phyloP scores from a whole-genome alignment of 2,329 filamentous ascomycete genomes.

The Hypoxylon sp. region DNA sequence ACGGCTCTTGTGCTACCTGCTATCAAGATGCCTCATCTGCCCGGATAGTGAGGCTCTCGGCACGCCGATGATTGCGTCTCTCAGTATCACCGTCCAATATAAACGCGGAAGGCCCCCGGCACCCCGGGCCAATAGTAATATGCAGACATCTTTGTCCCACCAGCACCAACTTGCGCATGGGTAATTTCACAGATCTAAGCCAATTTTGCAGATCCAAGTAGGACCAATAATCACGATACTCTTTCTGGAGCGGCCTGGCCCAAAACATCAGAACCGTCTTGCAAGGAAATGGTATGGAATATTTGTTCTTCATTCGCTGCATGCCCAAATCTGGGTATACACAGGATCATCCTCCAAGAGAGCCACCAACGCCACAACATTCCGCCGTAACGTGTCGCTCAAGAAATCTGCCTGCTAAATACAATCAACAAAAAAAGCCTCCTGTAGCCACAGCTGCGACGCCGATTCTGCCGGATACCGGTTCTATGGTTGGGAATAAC shows the following conservation, averaged over 20 bases:
- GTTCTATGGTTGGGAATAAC: slow-evolving; percentile 4
- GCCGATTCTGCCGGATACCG: background rate
- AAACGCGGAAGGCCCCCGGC: slow-evolving; percentile 5
- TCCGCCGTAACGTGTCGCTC: slow-evolving; percentile 18
- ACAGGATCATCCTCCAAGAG: slow-evolving; percentile 10
- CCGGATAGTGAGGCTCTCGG: slow-evolving; percentile 23
- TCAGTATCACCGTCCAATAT: slow-evolving; percentile 14
- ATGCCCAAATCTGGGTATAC: slow-evolving; percentile 11
- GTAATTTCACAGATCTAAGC: background rate
- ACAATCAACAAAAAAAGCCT: slow-evolving; percentile 12
- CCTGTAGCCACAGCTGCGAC: slow-evolving; percentile 15
- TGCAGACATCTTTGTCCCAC: slow-evolving; percentile 2
- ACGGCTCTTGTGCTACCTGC: background rate
- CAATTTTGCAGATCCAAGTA: background rate
- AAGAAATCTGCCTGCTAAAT: slow-evolving; percentile 13
- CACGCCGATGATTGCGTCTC: background rate
- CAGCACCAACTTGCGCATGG: background rate
- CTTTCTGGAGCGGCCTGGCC: background rate
- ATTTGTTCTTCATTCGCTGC: slow-evolving; percentile 26
- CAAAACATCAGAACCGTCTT: background rate
- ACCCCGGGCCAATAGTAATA: slow-evolving; percentile 21
- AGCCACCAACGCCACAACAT: slow-evolving; percentile 24
- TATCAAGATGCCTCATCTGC: background rate
- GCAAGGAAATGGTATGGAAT: background rate
- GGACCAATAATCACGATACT: background rate